A percentile compares a stretch with the other conserved stretches of the same genome.
phyloP scores from a whole-genome alignment of 345 rosid genomes.

The Fremontodendron californicum region DNA sequence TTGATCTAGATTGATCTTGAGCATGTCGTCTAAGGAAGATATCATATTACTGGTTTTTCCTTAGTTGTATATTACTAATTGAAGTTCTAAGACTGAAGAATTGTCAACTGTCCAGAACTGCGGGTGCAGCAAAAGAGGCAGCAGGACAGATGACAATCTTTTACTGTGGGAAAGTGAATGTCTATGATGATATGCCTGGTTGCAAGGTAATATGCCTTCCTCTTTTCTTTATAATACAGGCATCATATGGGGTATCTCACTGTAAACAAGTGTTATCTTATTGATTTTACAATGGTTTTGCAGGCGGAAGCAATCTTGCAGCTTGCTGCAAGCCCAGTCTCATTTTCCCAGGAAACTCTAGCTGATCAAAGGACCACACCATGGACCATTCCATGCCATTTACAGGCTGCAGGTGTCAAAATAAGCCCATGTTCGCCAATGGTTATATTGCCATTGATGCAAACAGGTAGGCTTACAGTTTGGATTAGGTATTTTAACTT shows the following conservation, averaged over 20 bases:
- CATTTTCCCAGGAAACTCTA: constrained; percentile 22
- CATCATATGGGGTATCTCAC: not conserved
- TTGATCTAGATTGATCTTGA: not conserved
- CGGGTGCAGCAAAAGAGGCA: constrained; percentile 19
- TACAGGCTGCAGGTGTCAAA: constrained; percentile 24
- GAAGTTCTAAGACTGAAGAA: constrained; percentile 20
- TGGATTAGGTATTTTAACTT: not conserved
- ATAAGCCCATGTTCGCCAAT: constrained; percentile 17
- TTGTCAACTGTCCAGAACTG: constrained; percentile 22
- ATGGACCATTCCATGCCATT: constrained; percentile 26
- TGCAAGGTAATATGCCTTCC: constrained; percentile 26
- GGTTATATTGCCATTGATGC: constrained; percentile 15
- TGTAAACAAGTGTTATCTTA: not conserved
- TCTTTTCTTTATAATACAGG: not conserved
- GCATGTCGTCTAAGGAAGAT: not conserved
- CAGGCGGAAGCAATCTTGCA: constrained; percentile 39
- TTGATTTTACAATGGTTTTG: constrained; percentile 12
- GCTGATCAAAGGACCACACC: constrained; percentile 18
- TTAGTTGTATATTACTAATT: not conserved
- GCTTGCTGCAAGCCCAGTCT: constrained; percentile 32
- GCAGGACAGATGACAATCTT: constrained; percentile 40
- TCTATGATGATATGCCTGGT: constrained; percentile 34
- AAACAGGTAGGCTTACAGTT: constrained; percentile 30
- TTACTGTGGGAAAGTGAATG: constrained; percentile 40
- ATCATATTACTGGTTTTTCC: not conserved